phyloP scores from a whole-genome alignment of 371 early-diverging fungal species.

The Actinomucor elegans region DNA sequence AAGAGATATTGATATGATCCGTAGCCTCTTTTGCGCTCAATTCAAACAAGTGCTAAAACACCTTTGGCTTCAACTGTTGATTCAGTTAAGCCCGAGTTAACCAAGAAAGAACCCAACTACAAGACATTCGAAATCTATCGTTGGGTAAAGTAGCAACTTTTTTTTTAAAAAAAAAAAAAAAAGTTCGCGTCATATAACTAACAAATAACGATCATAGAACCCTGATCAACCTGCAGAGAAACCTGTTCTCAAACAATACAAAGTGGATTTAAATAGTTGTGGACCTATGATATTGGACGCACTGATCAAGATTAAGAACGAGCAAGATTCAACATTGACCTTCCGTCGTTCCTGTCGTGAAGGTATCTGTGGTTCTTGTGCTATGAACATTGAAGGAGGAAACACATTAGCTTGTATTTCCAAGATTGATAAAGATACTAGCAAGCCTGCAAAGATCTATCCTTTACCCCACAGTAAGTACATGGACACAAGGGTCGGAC shows the following conservation, averaged over 20 bases:
- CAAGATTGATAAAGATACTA: constrained; percentile 75
- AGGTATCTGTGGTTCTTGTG: constrained; percentile 94
- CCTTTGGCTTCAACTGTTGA: constrained; percentile 6
- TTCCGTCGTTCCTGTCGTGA: constrained; percentile 82
- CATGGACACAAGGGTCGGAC: not conserved
- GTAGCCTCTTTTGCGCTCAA: constrained; percentile 5
- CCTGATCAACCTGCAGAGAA: constrained; percentile 90
- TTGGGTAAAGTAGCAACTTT: constrained; percentile 60
- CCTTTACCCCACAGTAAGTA: constrained; percentile 93
- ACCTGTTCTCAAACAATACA: constrained; percentile 84
- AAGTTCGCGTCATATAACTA: not conserved
- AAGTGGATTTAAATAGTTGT: constrained; percentile 86
- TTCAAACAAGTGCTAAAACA: constrained; percentile 2
- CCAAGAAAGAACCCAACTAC: constrained; percentile 50
- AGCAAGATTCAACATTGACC: constrained; percentile 89
- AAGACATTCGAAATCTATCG: constrained; percentile 87
- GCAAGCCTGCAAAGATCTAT: constrained; percentile 81
- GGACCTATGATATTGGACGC: constrained; percentile 97
- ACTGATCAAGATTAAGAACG: constrained; percentile 94
- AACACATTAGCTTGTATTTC: constrained; percentile 95
- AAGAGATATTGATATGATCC: not conserved
- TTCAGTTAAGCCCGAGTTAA: not conserved
- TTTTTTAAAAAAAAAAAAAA: not conserved
- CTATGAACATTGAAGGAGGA: constrained; percentile 95
- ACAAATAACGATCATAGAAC: constrained; percentile 11